Base-by-base conservation (phyloP, 1,139 yeast genomes). In the Taphrina wiesneri region DNA sequence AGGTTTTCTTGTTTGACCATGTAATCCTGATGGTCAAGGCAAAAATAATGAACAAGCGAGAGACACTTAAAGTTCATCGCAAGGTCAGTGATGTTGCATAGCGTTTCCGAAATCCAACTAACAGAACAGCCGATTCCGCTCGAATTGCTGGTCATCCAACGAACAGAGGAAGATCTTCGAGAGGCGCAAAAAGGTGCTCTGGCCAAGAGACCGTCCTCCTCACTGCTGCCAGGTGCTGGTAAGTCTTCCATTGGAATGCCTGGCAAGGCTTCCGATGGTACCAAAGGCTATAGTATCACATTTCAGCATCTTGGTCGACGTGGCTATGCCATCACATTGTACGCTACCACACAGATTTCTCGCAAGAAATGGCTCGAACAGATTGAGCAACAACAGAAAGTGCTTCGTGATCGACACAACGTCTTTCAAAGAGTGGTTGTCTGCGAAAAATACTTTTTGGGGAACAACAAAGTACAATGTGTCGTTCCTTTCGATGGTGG, bases 401-500 rank as follows among this genome's bases (percentile, higher is more conserved):
- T 85, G 69, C 79, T 92, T 71, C 83, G 88, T 66, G 85, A 83
- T 67, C 84, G 85, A 67, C 84, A 90, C 69, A 96, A 90, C 72
- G 88, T 92, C 69, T 91, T 90, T 76, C 87, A 95, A 3, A 78
- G 87, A 69, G 86, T 87, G 36, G 88, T 89, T 70, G 83, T 83
- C 71, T 91, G 85, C 76, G 90, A 88, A 52, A 82, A 85, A 72
- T 85, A 86, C 73, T 92, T 92, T 76, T 86, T 83, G 69, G 79
- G 80, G 57, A 86, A 87, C 28, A 89, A 90, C 74, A 85, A 87
- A 70, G 90, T 93, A 71, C 91, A 90, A 73, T 91, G 98, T 79
- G 95, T 93, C 32, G 92, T 90, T 43, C 96, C 97, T 75, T 67
- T 47, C 56, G 96, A 93, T 74, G 97, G 97, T 67, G 98, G 99